Evolutionary conservation across 2,329 filamentous ascomycete species (phyloP).

Genomic region (Aurifilum marmelostoma): DNA sequence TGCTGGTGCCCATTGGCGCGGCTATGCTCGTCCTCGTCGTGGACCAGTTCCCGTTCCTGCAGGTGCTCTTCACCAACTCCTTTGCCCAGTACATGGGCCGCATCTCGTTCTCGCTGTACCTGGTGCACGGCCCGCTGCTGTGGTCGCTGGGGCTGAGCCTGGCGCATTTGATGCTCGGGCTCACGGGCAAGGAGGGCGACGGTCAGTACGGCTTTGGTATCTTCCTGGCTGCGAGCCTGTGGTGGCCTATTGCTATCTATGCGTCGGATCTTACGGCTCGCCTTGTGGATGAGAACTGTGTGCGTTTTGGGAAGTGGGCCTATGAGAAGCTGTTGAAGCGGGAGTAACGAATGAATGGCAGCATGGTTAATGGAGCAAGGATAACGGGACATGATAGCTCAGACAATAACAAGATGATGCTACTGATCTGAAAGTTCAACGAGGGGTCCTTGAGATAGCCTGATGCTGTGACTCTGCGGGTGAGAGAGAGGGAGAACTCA

Average conservation of each 20-base stretch:
- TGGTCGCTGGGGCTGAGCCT: slow-evolving; percentile 25
- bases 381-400: background rate
- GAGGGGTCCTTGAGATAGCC: too few species aligned
- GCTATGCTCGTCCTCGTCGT: slow-evolving; percentile 15
- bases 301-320: slow-evolving; percentile 24
- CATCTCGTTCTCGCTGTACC: slow-evolving; percentile 25
- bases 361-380: background rate
- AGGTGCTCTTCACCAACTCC: slow-evolving; percentile 25
- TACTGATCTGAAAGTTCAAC: too few species aligned
- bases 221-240: slow-evolving; percentile 21
- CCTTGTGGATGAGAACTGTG: slow-evolving; percentile 23
- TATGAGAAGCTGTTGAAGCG: slow-evolving; percentile 25
- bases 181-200: slow-evolving; percentile 18
- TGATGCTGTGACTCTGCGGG: too few species aligned
- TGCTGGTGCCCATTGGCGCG: slow-evolving; percentile 12
- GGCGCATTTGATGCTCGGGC: slow-evolving; percentile 4
- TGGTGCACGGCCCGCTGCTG: slow-evolving; percentile 26
- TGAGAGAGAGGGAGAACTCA: too few species aligned
- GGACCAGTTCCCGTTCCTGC: slow-evolving; percentile 17
- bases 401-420: background rate
- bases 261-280: slow-evolving; percentile 20
- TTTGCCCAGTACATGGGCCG: slow-evolving; percentile 28
- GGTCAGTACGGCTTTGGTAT: slow-evolving; percentile 19
- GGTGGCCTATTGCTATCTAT: slow-evolving; percentile 28
- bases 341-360: background rate